These are phyloP conservation scores for Polytrichum formosum DNA, from an alignment of 225 moss, liverwort and hornwort species.

Conservation along the genomic window DNA sequence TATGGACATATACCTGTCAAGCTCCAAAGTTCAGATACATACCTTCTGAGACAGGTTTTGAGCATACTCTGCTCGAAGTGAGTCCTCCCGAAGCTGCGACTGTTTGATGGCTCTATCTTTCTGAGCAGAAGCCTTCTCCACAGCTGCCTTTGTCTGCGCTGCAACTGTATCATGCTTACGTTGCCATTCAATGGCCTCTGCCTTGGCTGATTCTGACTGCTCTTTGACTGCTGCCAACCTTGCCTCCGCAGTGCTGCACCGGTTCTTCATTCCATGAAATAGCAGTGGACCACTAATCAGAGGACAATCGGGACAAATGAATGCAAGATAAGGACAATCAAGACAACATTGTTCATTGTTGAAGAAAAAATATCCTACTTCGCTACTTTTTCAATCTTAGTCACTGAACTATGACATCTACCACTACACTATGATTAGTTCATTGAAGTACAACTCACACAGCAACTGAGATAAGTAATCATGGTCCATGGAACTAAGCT, in stretches of 20 bases:
- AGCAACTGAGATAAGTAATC: background rate
- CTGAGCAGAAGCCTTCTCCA: constrained; percentile 65
- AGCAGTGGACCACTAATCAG: background rate
- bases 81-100: constrained; percentile 72
- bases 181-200: constrained; percentile 83
- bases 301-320: background rate
- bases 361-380: too few relatives aligned
- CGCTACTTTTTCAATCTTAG: too few relatives aligned
- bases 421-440: background rate
- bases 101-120: constrained; percentile 73
- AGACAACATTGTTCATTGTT: background rate
- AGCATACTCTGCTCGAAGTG: constrained; percentile 68
- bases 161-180: constrained; percentile 67
- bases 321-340: background rate
- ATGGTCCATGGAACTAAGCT: background rate
- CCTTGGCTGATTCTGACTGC: constrained; percentile 79
- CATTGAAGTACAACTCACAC: background rate
- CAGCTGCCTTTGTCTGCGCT: constrained; percentile 56
- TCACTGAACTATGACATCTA: too few relatives aligned
- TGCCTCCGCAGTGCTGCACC: constrained; percentile 80
- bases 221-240: constrained; percentile 85
- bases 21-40: background rate
- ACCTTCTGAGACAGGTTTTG: constrained; percentile 70
- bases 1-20: background rate
- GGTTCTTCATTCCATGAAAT: constrained; percentile 44